phyloP scores from a whole-genome alignment of 1,284 basidiomycete genomes.

The Rhodotorula sp. region DNA sequence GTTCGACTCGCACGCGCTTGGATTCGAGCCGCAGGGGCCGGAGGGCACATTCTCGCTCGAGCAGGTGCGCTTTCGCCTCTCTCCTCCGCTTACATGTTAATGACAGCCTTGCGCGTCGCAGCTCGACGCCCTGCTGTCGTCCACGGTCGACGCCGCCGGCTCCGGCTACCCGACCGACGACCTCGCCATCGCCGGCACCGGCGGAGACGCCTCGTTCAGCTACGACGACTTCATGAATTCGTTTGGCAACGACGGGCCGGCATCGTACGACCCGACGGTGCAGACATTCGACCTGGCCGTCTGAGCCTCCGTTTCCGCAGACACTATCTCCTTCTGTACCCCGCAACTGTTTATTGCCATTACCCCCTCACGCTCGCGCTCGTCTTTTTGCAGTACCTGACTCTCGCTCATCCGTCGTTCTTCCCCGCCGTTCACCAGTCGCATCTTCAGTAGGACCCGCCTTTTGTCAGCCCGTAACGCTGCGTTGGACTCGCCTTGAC shows the following conservation, averaged over 20 bases:
- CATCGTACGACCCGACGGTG: slow-evolving; percentile 10
- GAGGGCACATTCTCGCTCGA: slow-evolving; percentile 6
- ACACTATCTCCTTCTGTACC: slow-evolving; percentile 19
- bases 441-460: too few relatives aligned
- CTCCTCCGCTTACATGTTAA: not conserved
- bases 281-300: slow-evolving; percentile 4
- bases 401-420: too few relatives aligned
- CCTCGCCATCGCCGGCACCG: not conserved
- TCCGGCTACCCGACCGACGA: not conserved
- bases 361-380: not conserved
- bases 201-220: not conserved
- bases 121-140: slow-evolving; percentile 10
- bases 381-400: too few relatives aligned
- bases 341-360: slow-evolving; percentile 15
- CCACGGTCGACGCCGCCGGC: not conserved
- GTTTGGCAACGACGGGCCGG: slow-evolving; percentile 8
- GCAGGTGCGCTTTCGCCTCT: slow-evolving; percentile 4
- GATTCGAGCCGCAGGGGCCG: not conserved
- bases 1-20: not conserved
- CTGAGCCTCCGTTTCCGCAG: not conserved
- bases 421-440: too few relatives aligned
- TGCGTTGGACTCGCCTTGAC: too few relatives aligned
- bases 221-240: slow-evolving; percentile 10
- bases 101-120: not conserved
- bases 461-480: too few relatives aligned